A percentile compares a stretch with the other conserved stretches of the same genome.
Conservation (phyloP, 306 rosid genomes). For the Cucumis melo region DNA sequence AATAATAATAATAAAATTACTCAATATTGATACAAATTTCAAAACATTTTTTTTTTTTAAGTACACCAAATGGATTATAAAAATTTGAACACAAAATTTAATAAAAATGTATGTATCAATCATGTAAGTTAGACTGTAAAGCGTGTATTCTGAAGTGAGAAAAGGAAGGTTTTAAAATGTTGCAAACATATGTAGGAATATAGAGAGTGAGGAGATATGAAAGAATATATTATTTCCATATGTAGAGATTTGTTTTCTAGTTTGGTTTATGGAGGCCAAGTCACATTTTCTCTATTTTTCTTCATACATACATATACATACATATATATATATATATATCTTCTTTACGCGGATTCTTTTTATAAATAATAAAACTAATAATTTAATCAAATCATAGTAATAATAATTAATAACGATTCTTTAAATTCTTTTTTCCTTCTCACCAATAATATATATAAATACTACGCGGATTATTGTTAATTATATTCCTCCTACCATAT, state of each 20-base stretch:
- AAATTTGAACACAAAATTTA: too few species aligned
- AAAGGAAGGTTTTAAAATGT: background rate
- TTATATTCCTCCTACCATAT: background rate
- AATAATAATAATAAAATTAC: too few species aligned
- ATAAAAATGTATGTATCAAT: too few species aligned
- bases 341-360: background rate
- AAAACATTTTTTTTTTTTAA: too few species aligned
- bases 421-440: too few species aligned
- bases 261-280: slow-evolving; percentile 1
- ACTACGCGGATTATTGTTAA: background rate
- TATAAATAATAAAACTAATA: too few species aligned
- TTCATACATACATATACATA: background rate
- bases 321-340: background rate
- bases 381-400: background rate
- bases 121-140: too few species aligned
- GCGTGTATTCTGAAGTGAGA: too few species aligned
- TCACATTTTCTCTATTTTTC: background rate
- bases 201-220: background rate
- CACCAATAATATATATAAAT: too few species aligned
- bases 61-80: too few species aligned
- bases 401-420: background rate
- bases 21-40: too few species aligned
- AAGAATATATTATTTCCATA: background rate
- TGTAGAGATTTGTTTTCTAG: background rate
- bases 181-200: background rate